These are phyloP conservation scores for Rhypophila decipiens DNA, from an alignment of 495 filamentous ascomycete species.

Conservation along the genomic window DNA sequence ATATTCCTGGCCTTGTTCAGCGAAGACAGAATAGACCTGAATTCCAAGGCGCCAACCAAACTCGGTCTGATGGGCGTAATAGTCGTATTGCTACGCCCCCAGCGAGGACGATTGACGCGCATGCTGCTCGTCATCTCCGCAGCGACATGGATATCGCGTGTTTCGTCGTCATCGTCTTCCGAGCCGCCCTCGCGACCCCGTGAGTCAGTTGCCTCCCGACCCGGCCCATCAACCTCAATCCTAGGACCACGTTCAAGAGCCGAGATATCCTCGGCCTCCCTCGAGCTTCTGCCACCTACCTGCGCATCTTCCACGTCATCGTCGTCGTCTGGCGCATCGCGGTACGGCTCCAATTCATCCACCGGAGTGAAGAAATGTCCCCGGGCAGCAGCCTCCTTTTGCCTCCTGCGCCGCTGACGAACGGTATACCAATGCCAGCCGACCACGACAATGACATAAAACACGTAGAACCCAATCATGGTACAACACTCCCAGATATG, in stretches of 20 bases:
- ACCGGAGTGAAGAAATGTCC: slow-evolving; percentile 59
- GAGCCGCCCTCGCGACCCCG: slow-evolving; percentile 42
- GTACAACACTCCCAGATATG: slow-evolving; percentile 78
- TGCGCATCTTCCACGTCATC: slow-evolving; percentile 49
- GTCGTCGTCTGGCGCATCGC: slow-evolving; percentile 58
- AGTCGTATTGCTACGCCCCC: slow-evolving; percentile 61
- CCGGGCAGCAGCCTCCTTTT: slow-evolving; percentile 63
- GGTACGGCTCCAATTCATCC: slow-evolving; percentile 60
- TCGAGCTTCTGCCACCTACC: slow-evolving; percentile 38
- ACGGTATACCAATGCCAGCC: slow-evolving; percentile 84
- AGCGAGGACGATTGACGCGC: slow-evolving; percentile 70
- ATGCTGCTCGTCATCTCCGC: slow-evolving; percentile 87
- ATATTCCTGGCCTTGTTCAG: slow-evolving; percentile 73
- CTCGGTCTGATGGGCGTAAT: slow-evolving; percentile 83
- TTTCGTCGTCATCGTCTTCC: slow-evolving; percentile 67
- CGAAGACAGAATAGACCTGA: slow-evolving; percentile 78
- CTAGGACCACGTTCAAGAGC: slow-evolving; percentile 58
- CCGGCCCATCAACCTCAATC: slow-evolving; percentile 40
- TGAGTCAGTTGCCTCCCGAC: no score
- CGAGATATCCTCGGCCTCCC: slow-evolving; percentile 57
- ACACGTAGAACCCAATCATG: slow-evolving; percentile 90
- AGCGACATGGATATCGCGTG: slow-evolving; percentile 64
- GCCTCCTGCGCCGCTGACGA: slow-evolving; percentile 50
- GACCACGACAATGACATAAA: slow-evolving; percentile 86
- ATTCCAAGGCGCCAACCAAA: slow-evolving; percentile 89